These are phyloP conservation scores for Chenopodium quinoa DNA, from an alignment of 148 eudicot genomes.

Conservation along the genomic window DNA sequence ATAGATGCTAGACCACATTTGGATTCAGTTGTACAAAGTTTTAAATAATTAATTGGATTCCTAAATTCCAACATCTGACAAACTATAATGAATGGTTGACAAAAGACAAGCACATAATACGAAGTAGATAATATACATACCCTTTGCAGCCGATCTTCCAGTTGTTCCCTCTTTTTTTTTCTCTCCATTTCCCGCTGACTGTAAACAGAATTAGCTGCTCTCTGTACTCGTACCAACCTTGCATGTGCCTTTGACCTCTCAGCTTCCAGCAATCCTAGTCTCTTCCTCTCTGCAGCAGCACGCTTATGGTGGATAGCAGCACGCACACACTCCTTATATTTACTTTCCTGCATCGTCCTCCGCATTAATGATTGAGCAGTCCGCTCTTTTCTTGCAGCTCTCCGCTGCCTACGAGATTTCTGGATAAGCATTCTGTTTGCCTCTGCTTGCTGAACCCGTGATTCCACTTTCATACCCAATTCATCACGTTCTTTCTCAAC, in stretches of 20 bases:
- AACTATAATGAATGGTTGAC: neutral
- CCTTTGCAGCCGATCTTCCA: constrained; percentile 81
- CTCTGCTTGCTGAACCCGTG: constrained; percentile 85
- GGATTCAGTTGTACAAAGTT: too few species aligned
- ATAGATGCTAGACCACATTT: too few species aligned
- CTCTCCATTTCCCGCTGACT: constrained; percentile 78
- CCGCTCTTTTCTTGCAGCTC: constrained; percentile 76
- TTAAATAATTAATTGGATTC: neutral
- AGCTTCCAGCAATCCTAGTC: constrained; percentile 75
- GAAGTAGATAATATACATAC: constrained; percentile 34
- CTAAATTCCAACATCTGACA: neutral
- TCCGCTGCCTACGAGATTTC: constrained; percentile 68
- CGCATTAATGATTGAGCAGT: constrained; percentile 72
- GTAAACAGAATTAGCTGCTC: constrained; percentile 61
- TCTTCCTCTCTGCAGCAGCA: constrained; percentile 84
- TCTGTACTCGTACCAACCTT: constrained; percentile 63
- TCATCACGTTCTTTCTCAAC: constrained; percentile 70
- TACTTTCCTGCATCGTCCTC: constrained; percentile 69
- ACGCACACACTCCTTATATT: constrained; percentile 84
- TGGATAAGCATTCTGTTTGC: constrained; percentile 76
- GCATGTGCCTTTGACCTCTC: constrained; percentile 85
- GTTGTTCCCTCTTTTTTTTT: constrained; percentile 56
- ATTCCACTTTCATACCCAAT: constrained; percentile 73
- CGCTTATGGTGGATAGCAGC: constrained; percentile 89
- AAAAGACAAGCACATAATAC: neutral